phyloP scores from a whole-genome alignment of 192 early-diverging fungal species.

The Bifiguratus adelaidae region DNA sequence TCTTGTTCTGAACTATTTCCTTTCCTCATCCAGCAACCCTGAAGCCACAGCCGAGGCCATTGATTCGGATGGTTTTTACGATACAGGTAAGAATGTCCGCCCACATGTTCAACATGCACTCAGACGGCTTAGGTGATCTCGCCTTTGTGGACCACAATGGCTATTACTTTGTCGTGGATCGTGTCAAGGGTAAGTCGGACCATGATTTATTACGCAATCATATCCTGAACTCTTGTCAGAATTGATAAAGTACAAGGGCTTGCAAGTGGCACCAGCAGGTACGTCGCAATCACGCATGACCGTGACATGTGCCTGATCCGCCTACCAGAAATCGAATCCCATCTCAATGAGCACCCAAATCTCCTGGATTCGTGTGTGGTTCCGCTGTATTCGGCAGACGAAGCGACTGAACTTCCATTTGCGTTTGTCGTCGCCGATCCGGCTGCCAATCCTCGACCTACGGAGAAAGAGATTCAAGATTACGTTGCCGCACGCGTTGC shows the following conservation, averaged over 20 bases:
- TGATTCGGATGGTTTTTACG: constrained; percentile 27
- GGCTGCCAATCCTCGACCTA: too few relatives aligned
- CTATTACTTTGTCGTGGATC: constrained; percentile 55
- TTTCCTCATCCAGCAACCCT: constrained; percentile 30
- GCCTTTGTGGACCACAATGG: constrained; percentile 9
- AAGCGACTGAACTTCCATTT: constrained; percentile 60
- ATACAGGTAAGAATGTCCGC: too few relatives aligned
- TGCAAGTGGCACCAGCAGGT: constrained; percentile 61
- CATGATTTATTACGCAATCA: too few relatives aligned
- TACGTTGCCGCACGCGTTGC: constrained; percentile 51
- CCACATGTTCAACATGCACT: too few relatives aligned
- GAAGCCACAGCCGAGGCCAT: constrained; percentile 29
- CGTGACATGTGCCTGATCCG: too few relatives aligned
- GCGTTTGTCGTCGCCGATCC: constrained; percentile 72
- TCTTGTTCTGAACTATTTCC: too few relatives aligned
- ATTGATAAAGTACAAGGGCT: constrained; percentile 64
- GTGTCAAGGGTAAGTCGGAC: too few relatives aligned
- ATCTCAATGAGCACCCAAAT: constrained; percentile 54
- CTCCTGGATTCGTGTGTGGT: constrained; percentile 62
- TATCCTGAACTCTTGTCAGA: too few relatives aligned
- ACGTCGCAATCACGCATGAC: too few relatives aligned
- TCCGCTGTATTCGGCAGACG: constrained; percentile 39
- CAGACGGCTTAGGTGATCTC: too few relatives aligned
- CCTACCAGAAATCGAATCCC: constrained; percentile 72
- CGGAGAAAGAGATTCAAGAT: constrained; percentile 27